Evolutionary conservation across 2,329 filamentous ascomycete species (phyloP), one percentile per base, ranked within the genome.

Genomic region (Nannizziopsis barbatae): DNA sequence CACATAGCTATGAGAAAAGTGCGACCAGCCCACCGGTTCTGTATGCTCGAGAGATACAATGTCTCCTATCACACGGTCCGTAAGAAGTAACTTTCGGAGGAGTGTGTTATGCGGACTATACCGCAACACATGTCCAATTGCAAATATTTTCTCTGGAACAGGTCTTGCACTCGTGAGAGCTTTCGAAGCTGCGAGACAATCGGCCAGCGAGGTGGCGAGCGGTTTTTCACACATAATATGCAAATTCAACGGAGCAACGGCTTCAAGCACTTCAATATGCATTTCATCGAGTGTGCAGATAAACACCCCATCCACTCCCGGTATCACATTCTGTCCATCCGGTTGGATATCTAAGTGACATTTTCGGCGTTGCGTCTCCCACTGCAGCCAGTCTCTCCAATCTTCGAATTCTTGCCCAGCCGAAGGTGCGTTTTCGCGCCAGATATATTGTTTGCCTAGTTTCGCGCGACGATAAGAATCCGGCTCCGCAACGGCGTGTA

Each of bases 211-310:
- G 17, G 86, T 87, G 0, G 88, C 86, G 47, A 98, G 70, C 2
- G 92, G 92, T 68, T 98, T 98, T 72, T 98, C 92, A 63, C 88
- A 93, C 74, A 95, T 85, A 54, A 96, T 80, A 64, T 95, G 88
- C 42, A 95, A 69, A 2, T 72, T 76, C 62, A 71, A 68, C 10
- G 77, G 77, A 1, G 84, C 82, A 45, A 95, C 73, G 1, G 79
- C 84, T 38, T 82, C 74, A 17, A 95, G 76, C 42, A 90, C 86
- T 49, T 88, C 82, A 43, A 80, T 80, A 65, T 98, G 92, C 69
- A 86, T 82, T 66, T 94, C 85, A 64, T 98, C 92, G 8, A 90
- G 74, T 1, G 93, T 87, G 63, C 81, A 84, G 40, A 86, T 74
- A 56, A 84, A 81, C 11, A 80, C 75, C 0, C 76, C 82, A 52